Evolutionary conservation across 768 basidiomycete genomes (phyloP).

Genomic region (Rhodotorula sphaerocarpa): DNA sequence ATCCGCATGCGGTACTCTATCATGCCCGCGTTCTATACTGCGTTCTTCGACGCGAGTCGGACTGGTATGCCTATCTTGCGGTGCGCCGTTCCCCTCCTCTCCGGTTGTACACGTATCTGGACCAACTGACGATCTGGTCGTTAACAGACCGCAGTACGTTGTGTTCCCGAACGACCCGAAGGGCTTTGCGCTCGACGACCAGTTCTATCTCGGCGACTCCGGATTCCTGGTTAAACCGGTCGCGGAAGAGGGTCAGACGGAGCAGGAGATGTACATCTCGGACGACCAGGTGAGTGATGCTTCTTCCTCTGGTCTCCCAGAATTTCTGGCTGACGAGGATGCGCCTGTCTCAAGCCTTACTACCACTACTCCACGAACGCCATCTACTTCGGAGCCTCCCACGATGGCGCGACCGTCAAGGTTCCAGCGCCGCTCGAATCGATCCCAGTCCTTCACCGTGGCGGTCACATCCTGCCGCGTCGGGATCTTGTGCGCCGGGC

Average conservation of each 20-base stretch:
- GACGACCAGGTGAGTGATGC: slow-evolving; percentile 58
- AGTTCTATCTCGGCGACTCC: slow-evolving; percentile 77
- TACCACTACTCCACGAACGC: slow-evolving; percentile 80
- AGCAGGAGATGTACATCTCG: slow-evolving; percentile 69
- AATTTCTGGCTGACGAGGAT: no score
- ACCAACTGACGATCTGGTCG: neutral
- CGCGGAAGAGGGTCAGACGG: slow-evolving; percentile 60
- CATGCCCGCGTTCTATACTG: slow-evolving; percentile 94
- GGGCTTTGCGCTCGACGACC: slow-evolving; percentile 86
- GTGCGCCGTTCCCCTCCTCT: no score
- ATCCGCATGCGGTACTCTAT: slow-evolving; percentile 75
- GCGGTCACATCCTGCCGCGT: slow-evolving; percentile 80
- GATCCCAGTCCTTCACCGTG: slow-evolving; percentile 77
- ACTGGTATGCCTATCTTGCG: slow-evolving; percentile 67
- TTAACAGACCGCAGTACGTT: slow-evolving; percentile 79
- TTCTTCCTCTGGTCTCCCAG: neutral
- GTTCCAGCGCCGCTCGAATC: slow-evolving; percentile 71
- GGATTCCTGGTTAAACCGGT: slow-evolving; percentile 89
- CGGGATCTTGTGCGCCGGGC: slow-evolving; percentile 79
- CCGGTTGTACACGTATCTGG: no score
- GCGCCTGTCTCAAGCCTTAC: no score
- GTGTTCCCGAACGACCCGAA: slow-evolving; percentile 78
- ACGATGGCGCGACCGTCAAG: slow-evolving; percentile 58
- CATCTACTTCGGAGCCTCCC: slow-evolving; percentile 58
- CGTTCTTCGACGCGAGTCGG: slow-evolving; percentile 77